Evolutionary conservation across 2,329 filamentous ascomycete genomes (phyloP), one percentile per base, ranked within the genome.

Genomic region (Aspergillus flavus): DNA sequence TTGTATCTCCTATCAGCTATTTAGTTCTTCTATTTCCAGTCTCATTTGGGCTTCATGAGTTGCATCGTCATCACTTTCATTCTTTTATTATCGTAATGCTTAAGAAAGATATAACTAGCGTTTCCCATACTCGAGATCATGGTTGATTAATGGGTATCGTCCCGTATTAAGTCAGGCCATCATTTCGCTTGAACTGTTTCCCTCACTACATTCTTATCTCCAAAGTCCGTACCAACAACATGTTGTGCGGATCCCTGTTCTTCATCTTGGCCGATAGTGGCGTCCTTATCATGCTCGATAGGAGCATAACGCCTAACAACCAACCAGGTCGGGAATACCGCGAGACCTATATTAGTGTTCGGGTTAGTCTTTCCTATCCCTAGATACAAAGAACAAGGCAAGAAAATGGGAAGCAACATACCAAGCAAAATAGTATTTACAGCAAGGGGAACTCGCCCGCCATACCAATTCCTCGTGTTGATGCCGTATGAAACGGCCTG

Each of bases 401-500:
- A 45, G 11, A 39, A 12, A 21, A 30, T 16, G 9, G n/a, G 39
- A 36, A 52, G 11, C 28, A 7, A 32, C 67, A 53, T 59, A 75
- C 74, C 72, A n/a, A 76, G 61, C 12, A 76, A 54, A 30, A 76
- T 75, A 0, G 73, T 75, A 53, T 80, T 82, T 0, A 82, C 78
- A 0, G 72, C 76, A 57, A 82, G 69, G 16, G 80, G 81, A 12
- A 82, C 59, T 57, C 73, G 54, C 19, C 80, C 80, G 5, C 80
- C 78, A 55, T 76, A 76, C 80, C 80, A 82, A 30, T 80, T 71
- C 9, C 70, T 71, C 1, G 79, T 80, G 50, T 82, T 82, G 26
- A 82, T 62, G 0, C 81, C 81, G 61, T 74, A 82, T 0, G 79
- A 75, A 3, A 82, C 73, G 9, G 81, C 81, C 64, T 82, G 79